Evolutionary conservation across 495 filamentous ascomycete species (phyloP), one percentile per base, ranked within the genome.

Genomic region (Lasiosphaeria miniovina): DNA sequence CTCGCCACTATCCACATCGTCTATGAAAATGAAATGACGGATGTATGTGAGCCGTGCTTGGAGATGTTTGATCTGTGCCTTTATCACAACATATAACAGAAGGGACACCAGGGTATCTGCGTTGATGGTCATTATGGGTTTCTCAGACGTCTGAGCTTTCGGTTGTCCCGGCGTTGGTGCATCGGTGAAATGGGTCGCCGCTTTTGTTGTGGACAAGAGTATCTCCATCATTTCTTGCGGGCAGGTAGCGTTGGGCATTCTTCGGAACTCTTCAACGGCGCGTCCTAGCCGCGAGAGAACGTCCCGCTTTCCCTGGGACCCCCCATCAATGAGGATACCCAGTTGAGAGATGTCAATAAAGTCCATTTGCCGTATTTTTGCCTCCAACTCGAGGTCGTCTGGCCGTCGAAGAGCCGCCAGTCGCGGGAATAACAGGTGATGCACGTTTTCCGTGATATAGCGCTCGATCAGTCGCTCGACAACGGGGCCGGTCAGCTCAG

Each of bases 1-100:
- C 75, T 99, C 95, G 36, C 95, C 95, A 67, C 86, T 93, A 57
- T 99, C 95, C 11, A 98, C 92, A 78, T 98, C 95, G 61, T 97
- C 93, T 41, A 94, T 90, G 70, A 96, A 98, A 66, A 96, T 90
- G 64, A 96, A 99, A 59, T 94, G 88, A 55, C 91, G 88, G 85
- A 99, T 96, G 69, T 97, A 98, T 36, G 89, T 76, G 48, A 98
- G 71, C 14, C 93, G 82, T 24, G 95, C 92, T 65, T 96, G 89
- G 31, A 98, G 80, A 75, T 96, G 87, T 51, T 90, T 86, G 12
- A 96, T 85, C 65, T 96, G 90, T 41, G 92, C 89, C 63, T 96
- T 83, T 55, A 99, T 98, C 24, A 98, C 90, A 31, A 99, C 91
- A 55, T 96, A 82, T 15, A 99, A 79, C 15, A 99, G 81, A 58